A percentile compares a stretch with the other conserved stretches of the same genome.
These are phyloP conservation scores for Inonotus obliquus DNA, from an alignment of 1,284 basidiomycete genomes.

Conservation along the genomic window DNA sequence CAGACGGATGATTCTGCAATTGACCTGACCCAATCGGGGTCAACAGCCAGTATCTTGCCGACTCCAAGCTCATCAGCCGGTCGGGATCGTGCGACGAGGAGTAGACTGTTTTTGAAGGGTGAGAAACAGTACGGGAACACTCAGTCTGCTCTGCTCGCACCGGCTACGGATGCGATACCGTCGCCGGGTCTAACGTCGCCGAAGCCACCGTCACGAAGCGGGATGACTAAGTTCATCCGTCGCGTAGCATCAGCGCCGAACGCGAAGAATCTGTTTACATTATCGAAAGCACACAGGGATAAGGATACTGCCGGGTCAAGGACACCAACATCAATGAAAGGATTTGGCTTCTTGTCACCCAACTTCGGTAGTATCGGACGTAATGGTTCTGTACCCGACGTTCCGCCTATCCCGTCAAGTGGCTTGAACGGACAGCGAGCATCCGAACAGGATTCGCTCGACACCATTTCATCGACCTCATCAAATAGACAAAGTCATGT, in stretches of 20 bases:
- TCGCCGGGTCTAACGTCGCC: constrained; percentile 12
- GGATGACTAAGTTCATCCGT: constrained; percentile 65
- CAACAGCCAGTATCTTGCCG: constrained; percentile 9
- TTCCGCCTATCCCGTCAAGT: constrained; percentile 43
- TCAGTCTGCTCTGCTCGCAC: constrained; percentile 38
- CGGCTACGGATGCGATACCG: constrained; percentile 19
- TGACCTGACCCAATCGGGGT: not conserved
- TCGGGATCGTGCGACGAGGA: constrained; percentile 9
- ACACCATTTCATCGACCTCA: constrained; percentile 69
- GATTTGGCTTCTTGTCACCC: constrained; percentile 13
- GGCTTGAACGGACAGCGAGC: constrained; percentile 34
- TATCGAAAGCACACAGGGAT: constrained; percentile 44
- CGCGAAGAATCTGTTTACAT: constrained; percentile 82
- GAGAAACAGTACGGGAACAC: constrained; percentile 49
- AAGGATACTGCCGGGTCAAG: constrained; percentile 47
- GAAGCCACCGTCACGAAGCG: constrained; percentile 15
- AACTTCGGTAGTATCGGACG: constrained; percentile 12
- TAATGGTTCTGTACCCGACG: constrained; percentile 10
- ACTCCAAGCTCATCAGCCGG: constrained; percentile 16
- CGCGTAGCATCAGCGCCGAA: constrained; percentile 96
- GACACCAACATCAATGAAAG: constrained; percentile 25
- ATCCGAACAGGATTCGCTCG: constrained; percentile 61
- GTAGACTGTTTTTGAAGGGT: constrained; percentile 28
- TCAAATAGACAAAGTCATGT: constrained; percentile 34
- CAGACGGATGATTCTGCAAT: constrained; percentile 4